These are phyloP conservation scores for Stygiomarasmius scandens DNA, from an alignment of 1,284 basidiomycete genomes.

Conservation along the genomic window DNA sequence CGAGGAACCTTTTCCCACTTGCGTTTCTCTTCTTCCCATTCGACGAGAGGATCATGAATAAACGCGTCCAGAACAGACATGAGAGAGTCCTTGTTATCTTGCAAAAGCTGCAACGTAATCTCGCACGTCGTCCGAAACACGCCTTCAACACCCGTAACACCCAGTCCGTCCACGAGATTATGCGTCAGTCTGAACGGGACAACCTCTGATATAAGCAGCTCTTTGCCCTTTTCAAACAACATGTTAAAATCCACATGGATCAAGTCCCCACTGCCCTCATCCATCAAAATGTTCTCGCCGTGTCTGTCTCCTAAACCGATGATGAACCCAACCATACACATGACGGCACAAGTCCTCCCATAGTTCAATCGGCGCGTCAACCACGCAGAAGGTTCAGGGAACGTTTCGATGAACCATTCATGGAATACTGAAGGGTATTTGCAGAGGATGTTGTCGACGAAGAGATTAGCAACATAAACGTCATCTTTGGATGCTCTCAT, in stretches of 20 bases:
- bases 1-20: slow-evolving; percentile 46
- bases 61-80: slow-evolving; percentile 98
- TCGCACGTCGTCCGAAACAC: slow-evolving; percentile 94
- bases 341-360: slow-evolving; percentile 91
- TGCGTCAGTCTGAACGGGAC: slow-evolving; percentile 97
- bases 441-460: slow-evolving; percentile 51
- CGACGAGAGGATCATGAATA: slow-evolving; percentile 95
- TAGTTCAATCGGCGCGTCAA: slow-evolving; percentile 86
- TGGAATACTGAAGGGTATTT: slow-evolving; percentile 88
- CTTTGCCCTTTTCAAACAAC: slow-evolving; percentile 95
- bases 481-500: slow-evolving; percentile 51
- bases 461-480: slow-evolving; percentile 49
- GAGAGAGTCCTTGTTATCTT: slow-evolving; percentile 91
- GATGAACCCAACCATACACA: slow-evolving; percentile 99
- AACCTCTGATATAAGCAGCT: slow-evolving; percentile 87
- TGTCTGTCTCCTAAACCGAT: slow-evolving; percentile 99
- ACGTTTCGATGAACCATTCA: slow-evolving; percentile 97
- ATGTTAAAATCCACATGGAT: slow-evolving; percentile 99
- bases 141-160: slow-evolving; percentile 94
- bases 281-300: slow-evolving; percentile 95
- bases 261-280: slow-evolving; percentile 86
- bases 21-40: slow-evolving; percentile 86
- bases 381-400: slow-evolving; percentile 97
- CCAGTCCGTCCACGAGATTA: slow-evolving; percentile 92
- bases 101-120: slow-evolving; percentile 85